Evolutionary conservation across 2,329 filamentous ascomycete species (phyloP), one percentile per base, ranked within the genome.

Genomic region (Clonostachys byssicola): DNA sequence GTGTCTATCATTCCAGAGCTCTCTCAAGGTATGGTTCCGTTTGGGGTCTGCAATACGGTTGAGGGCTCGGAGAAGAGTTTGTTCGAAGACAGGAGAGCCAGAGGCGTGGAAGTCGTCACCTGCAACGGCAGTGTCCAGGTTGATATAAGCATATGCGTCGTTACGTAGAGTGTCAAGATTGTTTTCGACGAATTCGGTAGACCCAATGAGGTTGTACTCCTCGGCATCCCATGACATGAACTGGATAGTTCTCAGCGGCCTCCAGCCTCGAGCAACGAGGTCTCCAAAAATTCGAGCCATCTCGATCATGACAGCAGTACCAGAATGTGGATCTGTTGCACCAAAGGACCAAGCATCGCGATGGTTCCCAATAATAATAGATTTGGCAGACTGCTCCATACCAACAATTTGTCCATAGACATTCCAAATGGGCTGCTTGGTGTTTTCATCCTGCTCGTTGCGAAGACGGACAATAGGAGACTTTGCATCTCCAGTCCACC

Each of bases 201-300:
- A 95, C 9, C 94, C 94, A 49, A 96, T 88, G 42, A 94, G 72
- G 65, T 96, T 96, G 71, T 96, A 97, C 65, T 92, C 90, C 56
- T 86, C 86, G 5, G 82, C 94, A 64, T 99, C 94, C 94, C 94
- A 99, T 34, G 89, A 96, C 60, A 92, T 91, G 65, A 99, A 97
- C 63, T 95, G 88, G 53, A 99, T 95, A 5, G 90, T 95, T n/a
- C 94, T 86, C 14, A 95, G 74, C 2, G 94, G 94, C 23, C 88
- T 80, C 94, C 94, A 99, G 46, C 92, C 92, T 48, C 83, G 80
- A 14, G 75, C 67, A 18, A 85, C 75, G 14, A 97, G 78, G 52
- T 89, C 83, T 39, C 91, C 90, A 57, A 99, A 89, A 43, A 96
- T 83, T 41, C 88, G 84, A 18, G 88, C 85, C 49, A 97, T 77